Evolutionary conservation across 306 rosid genomes (phyloP), one percentile per base, ranked within the genome.

Genomic region (Mucuna pruriens): DNA sequence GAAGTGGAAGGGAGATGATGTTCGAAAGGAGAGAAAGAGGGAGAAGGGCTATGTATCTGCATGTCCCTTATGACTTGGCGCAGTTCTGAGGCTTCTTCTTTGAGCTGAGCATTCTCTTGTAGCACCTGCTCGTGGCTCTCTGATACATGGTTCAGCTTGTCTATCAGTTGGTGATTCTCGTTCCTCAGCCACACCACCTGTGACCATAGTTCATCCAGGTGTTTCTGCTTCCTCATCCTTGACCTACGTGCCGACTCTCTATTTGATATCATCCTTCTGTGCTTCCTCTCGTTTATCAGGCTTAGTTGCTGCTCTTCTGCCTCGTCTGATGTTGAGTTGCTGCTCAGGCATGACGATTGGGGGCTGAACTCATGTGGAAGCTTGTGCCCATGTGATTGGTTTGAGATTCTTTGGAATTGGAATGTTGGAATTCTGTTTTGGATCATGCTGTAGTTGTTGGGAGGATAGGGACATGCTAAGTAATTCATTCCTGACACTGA

Each of bases 181-280:
- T 87, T 90, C 42, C 97, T 78, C 2, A 93, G 90, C 99, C 99
- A 95, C 52, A 92, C 84, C 19, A 93, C 97, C 75, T 95, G 99
- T 6, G 97, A 93, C 97, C 99, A 95, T 3, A 95, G 91, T 79
- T 95, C 99, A 76, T 95, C 98, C 26, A 95, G 90, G 84, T 95
- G 98, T 64, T 80, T 91, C 82, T 95, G 98, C 89, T 93, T 95
- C 58, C 99, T 88, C 94, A 92, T 92, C 2, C 99, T 90, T 0
- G 99, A 95, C 7, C 99, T 62, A 2, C 99, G 92, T 0, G 99
- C 99, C 0, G 99, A 95, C 36, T 95, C 99, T n/a, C 99, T 71
- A 78, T 95, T 95, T 0, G 99, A 95, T 86, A 95, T 90, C 98
- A 92, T 95, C 84, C 99, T 80, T 38, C 99, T 78, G 33, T 92